These are phyloP conservation scores for Candida yuanshanica DNA, from an alignment of 805 yeast genomes.

Conservation along the genomic window DNA sequence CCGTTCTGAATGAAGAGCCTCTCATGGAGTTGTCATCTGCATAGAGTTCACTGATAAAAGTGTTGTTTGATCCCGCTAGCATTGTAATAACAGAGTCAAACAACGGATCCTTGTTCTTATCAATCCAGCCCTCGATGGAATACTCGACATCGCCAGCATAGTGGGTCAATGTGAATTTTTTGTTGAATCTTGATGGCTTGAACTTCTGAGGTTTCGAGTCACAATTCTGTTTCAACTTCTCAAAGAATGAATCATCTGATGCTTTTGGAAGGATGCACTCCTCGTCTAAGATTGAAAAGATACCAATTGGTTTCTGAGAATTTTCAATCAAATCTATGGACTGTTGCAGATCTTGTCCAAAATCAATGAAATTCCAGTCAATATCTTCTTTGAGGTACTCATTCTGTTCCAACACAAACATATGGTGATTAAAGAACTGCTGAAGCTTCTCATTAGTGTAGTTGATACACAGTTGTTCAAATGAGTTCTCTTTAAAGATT, in stretches of 20 bases:
- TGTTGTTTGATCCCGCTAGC: conserved; percentile 50
- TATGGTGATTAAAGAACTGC: conserved; percentile 97
- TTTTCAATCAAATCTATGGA: conserved; percentile 91
- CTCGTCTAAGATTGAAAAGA: conserved; percentile 83
- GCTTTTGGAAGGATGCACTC: conserved; percentile 94
- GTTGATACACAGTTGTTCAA: conserved; percentile 95
- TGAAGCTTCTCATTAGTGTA: conserved; percentile 96
- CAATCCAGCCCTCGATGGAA: conserved; percentile 86
- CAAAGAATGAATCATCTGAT: conserved; percentile 74
- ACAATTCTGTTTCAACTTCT: conserved; percentile 67
- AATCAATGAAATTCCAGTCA: conserved; percentile 94
- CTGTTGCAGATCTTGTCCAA: conserved; percentile 90
- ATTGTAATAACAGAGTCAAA: conserved; percentile 66
- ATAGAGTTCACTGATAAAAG: conserved; percentile 54
- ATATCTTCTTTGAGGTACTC: conserved; percentile 91
- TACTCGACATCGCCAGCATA: conserved; percentile 98
- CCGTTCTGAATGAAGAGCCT: conserved; percentile 56
- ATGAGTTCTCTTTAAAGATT: conserved; percentile 88
- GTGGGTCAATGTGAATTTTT: conserved; percentile 81
- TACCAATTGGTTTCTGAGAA: conserved; percentile 64
- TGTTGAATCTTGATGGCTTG: conserved; percentile 64
- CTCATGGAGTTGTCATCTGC: conserved; percentile 29
- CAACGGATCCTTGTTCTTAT: conserved; percentile 90
- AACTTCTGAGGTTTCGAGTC: conserved; percentile 50
- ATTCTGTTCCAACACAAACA: conserved; percentile 94